Evolutionary conservation across 2,329 filamentous ascomycete genomes (phyloP).

Genomic region (Stemphylium beticola): DNA sequence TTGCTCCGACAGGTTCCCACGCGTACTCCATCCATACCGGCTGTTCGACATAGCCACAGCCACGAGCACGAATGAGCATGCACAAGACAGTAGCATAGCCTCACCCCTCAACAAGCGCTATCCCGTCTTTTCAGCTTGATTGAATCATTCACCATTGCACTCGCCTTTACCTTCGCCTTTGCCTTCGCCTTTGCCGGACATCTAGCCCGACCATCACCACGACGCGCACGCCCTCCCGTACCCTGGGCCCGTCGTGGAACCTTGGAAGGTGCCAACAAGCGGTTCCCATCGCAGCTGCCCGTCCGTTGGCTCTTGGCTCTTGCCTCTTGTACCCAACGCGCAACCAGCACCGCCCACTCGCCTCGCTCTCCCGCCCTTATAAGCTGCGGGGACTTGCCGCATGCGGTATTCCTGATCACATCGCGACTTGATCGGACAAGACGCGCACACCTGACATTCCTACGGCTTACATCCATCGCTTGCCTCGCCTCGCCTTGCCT

Average conservation of each 20-base stretch:
- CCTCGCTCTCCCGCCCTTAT: slow-evolving; percentile 13
- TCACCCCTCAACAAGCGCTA: slow-evolving; percentile 1
- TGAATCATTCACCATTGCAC: background rate
- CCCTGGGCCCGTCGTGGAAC: too few relatives aligned
- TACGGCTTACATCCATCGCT: slow-evolving; percentile 33
- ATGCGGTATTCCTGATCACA: slow-evolving; percentile 31
- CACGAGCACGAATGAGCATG: slow-evolving; percentile 13
- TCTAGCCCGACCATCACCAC: background rate
- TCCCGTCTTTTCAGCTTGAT: slow-evolving; percentile 3
- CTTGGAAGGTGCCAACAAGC: slow-evolving; percentile 5
- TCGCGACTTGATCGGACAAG: slow-evolving; percentile 33
- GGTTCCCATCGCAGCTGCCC: background rate
- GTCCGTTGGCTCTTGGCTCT: slow-evolving; percentile 9
- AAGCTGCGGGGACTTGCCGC: slow-evolving; percentile 19
- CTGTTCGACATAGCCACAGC: slow-evolving; percentile 1
- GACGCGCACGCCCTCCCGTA: background rate
- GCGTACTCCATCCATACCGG: background rate
- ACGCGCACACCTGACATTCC: slow-evolving; percentile 37
- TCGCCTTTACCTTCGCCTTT: slow-evolving; percentile 2
- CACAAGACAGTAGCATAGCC: slow-evolving; percentile 14
- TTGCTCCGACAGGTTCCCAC: background rate
- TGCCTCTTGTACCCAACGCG: slow-evolving; percentile 4
- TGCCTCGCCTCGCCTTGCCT: slow-evolving; percentile 14
- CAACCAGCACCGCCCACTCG: slow-evolving; percentile 6
- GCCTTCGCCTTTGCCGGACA: slow-evolving; percentile 1